phyloP scores from a whole-genome alignment of 257 asterid species.

The Solanum tarijense region DNA sequence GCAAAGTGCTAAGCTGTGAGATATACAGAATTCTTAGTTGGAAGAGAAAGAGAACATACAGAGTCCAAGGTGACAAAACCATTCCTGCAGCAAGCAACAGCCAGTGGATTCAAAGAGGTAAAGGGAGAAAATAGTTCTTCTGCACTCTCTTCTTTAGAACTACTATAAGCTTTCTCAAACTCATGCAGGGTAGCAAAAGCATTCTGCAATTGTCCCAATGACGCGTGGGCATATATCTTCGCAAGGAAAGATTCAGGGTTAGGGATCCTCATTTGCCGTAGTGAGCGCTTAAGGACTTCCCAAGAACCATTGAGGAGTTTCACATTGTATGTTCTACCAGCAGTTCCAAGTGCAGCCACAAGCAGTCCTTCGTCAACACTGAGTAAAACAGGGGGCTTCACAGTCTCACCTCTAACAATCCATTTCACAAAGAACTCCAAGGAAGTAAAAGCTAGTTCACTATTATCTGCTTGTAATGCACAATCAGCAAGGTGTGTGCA shows the following conservation, averaged over 20 bases:
- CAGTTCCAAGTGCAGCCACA: constrained; percentile 72
- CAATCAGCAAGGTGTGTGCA: constrained; percentile 61
- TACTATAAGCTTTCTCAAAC: constrained; percentile 51
- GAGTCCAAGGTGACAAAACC: constrained; percentile 69
- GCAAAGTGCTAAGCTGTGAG: neutral
- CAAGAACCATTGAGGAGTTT: constrained; percentile 75
- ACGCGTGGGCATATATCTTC: constrained; percentile 64
- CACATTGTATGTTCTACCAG: constrained; percentile 67
- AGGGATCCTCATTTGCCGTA: constrained; percentile 49
- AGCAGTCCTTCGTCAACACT: constrained; percentile 65
- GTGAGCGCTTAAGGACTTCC: constrained; percentile 70
- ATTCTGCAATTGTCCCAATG: constrained; percentile 65
- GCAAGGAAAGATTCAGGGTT: constrained; percentile 66
- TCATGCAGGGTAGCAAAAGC: constrained; percentile 80
- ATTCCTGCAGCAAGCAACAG: constrained; percentile 55
- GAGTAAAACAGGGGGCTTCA: constrained; percentile 37
- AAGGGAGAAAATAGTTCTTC: constrained; percentile 70
- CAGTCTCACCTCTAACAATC: constrained; percentile 60
- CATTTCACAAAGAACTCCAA: constrained; percentile 74
- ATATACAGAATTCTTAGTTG: neutral
- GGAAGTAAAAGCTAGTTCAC: constrained; percentile 55
- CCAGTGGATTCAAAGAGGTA: constrained; percentile 62
- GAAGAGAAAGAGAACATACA: constrained; percentile 32
- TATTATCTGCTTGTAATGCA: constrained; percentile 61
- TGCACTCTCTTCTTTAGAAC: constrained; percentile 27